Evolutionary conservation across 495 filamentous ascomycete genomes (phyloP).

Genomic region (Apiosordaria backusii): DNA sequence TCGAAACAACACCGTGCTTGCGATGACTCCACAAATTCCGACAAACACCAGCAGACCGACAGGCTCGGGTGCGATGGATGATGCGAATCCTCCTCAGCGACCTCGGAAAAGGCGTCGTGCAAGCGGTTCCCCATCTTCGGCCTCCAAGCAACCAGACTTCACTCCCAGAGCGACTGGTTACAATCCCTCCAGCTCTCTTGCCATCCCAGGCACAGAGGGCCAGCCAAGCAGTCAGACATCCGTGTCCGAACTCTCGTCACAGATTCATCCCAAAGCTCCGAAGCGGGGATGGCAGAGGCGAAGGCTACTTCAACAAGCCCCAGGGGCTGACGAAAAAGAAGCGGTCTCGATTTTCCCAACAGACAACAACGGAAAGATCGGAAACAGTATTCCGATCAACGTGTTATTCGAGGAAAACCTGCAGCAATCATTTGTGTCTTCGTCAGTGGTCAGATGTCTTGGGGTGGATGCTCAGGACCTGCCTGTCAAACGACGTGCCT

Average conservation of each 20-base stretch:
- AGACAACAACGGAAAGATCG: background rate
- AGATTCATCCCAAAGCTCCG: too few species aligned
- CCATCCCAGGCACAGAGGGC: too few species aligned
- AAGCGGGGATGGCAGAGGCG: too few species aligned
- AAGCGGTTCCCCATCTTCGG: too few species aligned
- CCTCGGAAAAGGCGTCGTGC: background rate
- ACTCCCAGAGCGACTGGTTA: too few species aligned
- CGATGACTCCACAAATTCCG: background rate
- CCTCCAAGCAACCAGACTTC: too few species aligned
- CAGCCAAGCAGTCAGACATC: too few species aligned
- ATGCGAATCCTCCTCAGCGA: background rate
- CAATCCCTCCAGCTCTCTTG: too few species aligned
- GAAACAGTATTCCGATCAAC: background rate
- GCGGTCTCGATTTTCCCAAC: background rate
- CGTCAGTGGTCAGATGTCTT: background rate
- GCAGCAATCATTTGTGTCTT: background rate
- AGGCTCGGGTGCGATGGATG: background rate
- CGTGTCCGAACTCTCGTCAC: too few species aligned
- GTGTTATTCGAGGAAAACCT: background rate
- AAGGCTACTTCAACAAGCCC: too few species aligned
- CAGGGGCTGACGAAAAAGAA: background rate
- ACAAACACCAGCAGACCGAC: background rate
- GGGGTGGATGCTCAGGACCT: background rate
- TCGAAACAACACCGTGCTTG: background rate
- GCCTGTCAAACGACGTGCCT: background rate